phyloP scores from a whole-genome alignment of 768 basidiomycete genomes.

The Amanita inopinata region DNA sequence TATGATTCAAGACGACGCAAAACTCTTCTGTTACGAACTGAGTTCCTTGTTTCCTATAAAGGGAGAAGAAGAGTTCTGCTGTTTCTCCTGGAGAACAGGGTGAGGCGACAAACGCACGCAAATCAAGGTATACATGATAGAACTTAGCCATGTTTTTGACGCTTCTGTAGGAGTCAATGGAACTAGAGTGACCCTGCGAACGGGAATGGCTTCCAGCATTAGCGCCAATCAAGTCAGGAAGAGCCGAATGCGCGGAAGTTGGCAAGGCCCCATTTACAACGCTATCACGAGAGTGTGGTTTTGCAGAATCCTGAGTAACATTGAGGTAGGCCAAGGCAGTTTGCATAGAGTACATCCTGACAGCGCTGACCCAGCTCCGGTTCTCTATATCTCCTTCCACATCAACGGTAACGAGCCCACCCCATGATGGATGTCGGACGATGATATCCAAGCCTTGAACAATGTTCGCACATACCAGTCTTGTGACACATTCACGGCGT shows the following conservation, averaged over 20 bases:
- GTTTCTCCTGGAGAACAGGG: slow-evolving; percentile 88
- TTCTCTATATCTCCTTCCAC: slow-evolving; percentile 74
- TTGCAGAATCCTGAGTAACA: slow-evolving; percentile 32
- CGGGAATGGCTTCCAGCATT: slow-evolving; percentile 30
- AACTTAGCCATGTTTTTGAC: slow-evolving; percentile 55
- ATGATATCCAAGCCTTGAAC: slow-evolving; percentile 91
- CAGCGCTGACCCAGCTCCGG: slow-evolving; percentile 80
- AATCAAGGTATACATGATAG: slow-evolving; percentile 84
- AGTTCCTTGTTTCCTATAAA: slow-evolving; percentile 76
- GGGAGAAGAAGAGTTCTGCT: slow-evolving; percentile 87
- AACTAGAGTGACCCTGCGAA: slow-evolving; percentile 24
- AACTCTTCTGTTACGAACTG: slow-evolving; percentile 94
- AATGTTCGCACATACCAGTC: slow-evolving; percentile 84
- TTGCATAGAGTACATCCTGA: slow-evolving; percentile 90
- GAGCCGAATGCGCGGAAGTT: slow-evolving; percentile 61
- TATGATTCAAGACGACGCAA: slow-evolving; percentile 82
- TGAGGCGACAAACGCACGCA: slow-evolving; percentile 87
- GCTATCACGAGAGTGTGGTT: slow-evolving; percentile 31
- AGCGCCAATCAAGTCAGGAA: slow-evolving; percentile 43
- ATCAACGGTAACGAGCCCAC: slow-evolving; percentile 84
- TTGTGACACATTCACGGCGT: slow-evolving; percentile 77
- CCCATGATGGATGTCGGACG: slow-evolving; percentile 91
- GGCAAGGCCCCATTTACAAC: slow-evolving; percentile 37
- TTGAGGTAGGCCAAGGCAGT: slow-evolving; percentile 71
- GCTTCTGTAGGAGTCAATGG: slow-evolving; percentile 16